Base-by-base conservation (phyloP, 306 rosid genomes). In the Casuarina equisetifolia region DNA sequence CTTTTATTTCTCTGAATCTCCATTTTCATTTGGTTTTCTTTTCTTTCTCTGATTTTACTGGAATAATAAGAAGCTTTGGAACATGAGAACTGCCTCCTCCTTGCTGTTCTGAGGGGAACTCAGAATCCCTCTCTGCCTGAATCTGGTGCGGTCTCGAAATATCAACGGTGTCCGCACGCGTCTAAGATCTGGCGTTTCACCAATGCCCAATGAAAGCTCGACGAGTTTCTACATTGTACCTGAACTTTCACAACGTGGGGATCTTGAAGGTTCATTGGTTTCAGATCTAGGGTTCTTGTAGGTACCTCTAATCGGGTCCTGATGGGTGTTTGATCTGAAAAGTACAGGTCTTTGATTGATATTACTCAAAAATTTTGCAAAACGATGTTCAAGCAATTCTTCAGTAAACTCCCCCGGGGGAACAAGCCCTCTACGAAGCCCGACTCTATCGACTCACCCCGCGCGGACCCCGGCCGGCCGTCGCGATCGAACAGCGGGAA, bases 331-430 rank as follows among this genome's bases (percentile, higher is more conserved):
- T 62, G 80, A 53, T 90, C 79, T 90, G 58, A 83, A 78, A 73
- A 15, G 72, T 76, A 46, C n/a, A 73, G 64, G 58, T 75, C 46
- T 45, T 75, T 48, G 70, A 12, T 78, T 68, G 71, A 74, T 74
- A 43, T 82, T 84, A 48, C 45, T 48, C 51, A 5, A 36, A 5
- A 12, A 48, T 42, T 16, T 46, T 1, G 19, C 9, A 32, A 20
- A 2, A 70, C 88, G 76, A 95, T 95, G 99, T 87, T 95, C 32
- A 95, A 95, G 90, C 99, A 95, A 89, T 74, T 95, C 58, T 87
- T 92, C 59, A 88, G 97, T 48, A 92, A 78, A 73, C 93, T 95
- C 74, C 97, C 99, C 59, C 89, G 97, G 79, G 51, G 51, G 3
- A 92, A 92, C 64, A 58, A 58, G 64, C 9, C 61, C 79, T 69